Evolutionary conservation across 1,139 yeast species (phyloP).

Genomic region (Pichia terricola): DNA sequence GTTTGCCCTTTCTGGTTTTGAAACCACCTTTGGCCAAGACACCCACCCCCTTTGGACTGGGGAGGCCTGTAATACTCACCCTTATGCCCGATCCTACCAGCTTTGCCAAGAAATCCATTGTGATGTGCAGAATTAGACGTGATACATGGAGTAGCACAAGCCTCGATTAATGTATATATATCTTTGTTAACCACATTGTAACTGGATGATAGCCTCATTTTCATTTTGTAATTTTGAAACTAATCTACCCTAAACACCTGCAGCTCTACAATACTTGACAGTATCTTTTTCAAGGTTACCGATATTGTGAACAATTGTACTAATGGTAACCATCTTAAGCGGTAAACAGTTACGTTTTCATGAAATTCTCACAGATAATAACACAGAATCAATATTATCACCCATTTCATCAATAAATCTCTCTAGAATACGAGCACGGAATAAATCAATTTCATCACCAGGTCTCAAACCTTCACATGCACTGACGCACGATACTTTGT

Average conservation of each 20-base stretch:
- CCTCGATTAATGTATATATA: conserved; percentile 60
- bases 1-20: conserved; percentile 88
- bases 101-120: conserved; percentile 87
- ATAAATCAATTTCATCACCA: conserved; percentile 86
- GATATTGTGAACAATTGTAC: conserved; percentile 80
- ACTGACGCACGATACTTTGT: conserved; percentile 63
- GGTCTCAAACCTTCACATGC: conserved; percentile 91
- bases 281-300: conserved; percentile 75
- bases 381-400: conserved; percentile 86
- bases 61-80: conserved; percentile 94
- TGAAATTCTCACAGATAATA: conserved; percentile 76
- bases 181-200: conserved; percentile 91
- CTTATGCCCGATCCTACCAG: conserved; percentile 88
- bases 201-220: conserved; percentile 64
- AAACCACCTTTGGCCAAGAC: conserved; percentile 80
- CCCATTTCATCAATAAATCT: conserved; percentile 72
- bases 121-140: conserved; percentile 95
- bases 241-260: conserved; percentile 90
- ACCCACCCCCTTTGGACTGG: conserved; percentile 86
- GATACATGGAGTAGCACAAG: conserved; percentile 91
- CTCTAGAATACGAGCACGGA: conserved; percentile 78
- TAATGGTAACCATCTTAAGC: conserved; percentile 82
- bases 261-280: conserved; percentile 85
- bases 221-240: conserved; percentile 69
- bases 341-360: conserved; percentile 96